These are phyloP conservation scores for Chernovozyma aurita DNA, from an alignment of 1,139 yeast species.

Conservation along the genomic window DNA sequence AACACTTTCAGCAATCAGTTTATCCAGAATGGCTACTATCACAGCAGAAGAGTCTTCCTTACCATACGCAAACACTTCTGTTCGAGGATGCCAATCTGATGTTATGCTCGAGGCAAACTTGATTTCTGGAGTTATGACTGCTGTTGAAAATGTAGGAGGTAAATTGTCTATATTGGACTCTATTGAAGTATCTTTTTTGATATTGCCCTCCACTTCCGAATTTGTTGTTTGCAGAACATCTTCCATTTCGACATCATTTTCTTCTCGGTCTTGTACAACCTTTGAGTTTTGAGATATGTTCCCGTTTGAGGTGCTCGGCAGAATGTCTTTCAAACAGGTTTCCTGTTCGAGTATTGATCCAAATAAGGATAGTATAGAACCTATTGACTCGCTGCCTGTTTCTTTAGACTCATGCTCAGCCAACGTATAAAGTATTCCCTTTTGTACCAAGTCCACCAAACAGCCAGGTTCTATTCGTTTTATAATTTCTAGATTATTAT, in stretches of 20 bases:
- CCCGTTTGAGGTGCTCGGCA: background rate
- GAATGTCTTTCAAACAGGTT: background rate
- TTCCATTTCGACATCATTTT: background rate
- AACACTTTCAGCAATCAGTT: conserved; percentile 30
- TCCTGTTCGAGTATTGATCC: conserved; percentile 29
- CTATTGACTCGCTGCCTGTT: conserved; percentile 11
- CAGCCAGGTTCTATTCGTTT: conserved; percentile 61
- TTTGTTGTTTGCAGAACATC: background rate
- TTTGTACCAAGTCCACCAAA: conserved; percentile 75
- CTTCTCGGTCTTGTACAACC: background rate
- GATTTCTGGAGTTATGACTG: conserved; percentile 17
- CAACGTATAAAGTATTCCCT: conserved; percentile 67
- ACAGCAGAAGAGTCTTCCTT: conserved; percentile 30
- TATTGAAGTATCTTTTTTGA: background rate
- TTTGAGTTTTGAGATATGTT: background rate
- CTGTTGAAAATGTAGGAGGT: conserved; percentile 18
- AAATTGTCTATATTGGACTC: background rate
- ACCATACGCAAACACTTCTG: conserved; percentile 38
- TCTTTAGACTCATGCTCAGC: conserved; percentile 26
- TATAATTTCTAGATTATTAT: conserved; percentile 41
- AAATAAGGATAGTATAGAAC: conserved; percentile 14
- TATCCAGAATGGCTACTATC: conserved; percentile 29
- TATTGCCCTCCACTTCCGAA: background rate
- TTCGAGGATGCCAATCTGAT: conserved; percentile 38
- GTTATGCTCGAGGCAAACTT: conserved; percentile 26